Evolutionary conservation across 2,329 filamentous ascomycete species (phyloP).

Genomic region (Sarocladium strictum): DNA sequence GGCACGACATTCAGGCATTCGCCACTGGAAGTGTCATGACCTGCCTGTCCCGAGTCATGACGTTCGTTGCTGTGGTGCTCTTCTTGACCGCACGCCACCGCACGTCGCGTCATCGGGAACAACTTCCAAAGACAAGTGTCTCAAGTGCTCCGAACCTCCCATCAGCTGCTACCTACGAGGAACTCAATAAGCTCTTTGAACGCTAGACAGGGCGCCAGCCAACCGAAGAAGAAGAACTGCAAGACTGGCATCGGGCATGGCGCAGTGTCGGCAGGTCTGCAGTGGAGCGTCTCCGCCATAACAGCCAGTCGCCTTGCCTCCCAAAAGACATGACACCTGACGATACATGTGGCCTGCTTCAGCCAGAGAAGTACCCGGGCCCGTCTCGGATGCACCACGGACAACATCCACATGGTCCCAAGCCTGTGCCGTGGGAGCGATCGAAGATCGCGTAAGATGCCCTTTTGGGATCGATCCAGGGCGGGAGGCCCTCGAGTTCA

Average conservation of each 20-base stretch:
- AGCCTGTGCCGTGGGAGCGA: background rate
- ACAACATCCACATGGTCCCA: background rate
- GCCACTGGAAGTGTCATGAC: background rate
- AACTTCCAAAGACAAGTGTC: constrained; percentile 7
- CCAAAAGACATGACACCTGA: constrained; percentile 7
- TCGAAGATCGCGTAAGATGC: background rate
- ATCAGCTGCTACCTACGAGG: too few species aligned
- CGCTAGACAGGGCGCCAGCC: background rate
- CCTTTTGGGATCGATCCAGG: background rate
- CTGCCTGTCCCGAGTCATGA: background rate
- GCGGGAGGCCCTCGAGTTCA: background rate
- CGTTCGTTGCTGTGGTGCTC: background rate
- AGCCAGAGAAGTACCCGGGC: background rate
- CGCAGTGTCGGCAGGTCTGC: background rate
- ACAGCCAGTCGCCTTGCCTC: background rate
- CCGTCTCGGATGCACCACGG: background rate
- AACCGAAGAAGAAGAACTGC: background rate
- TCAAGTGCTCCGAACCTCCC: constrained; percentile 1
- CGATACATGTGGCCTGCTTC: background rate
- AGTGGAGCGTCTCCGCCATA: background rate
- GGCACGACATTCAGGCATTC: background rate
- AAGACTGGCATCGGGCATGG: background rate
- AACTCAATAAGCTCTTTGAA: too few species aligned
- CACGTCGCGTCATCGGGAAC: background rate
- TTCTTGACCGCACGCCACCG: background rate